Base-by-base conservation (phyloP, 2,329 filamentous ascomycete genomes). In the Talaromyces verruculosus region DNA sequence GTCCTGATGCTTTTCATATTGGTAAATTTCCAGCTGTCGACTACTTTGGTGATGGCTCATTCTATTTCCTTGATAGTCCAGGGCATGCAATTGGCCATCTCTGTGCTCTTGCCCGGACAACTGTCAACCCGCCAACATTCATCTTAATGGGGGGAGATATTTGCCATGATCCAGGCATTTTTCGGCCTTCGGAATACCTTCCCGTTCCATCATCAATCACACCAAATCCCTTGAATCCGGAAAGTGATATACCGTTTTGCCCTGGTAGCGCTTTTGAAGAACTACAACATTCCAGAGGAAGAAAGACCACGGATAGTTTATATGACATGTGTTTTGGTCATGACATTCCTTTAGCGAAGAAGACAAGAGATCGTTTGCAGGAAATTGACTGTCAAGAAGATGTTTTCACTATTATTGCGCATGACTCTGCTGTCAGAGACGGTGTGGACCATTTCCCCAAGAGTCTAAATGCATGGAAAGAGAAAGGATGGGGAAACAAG, bases 331-430 rank as follows among this genome's bases (percentile, higher is more conserved):
- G 69, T 13, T 71, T 73, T 47, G 69, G 68, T 1, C 67, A 72
- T 49, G 69, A 75, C 63, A 70, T 72, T 37, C 70, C 72, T 37
- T 63, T 69, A 13, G 69, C 70, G 17, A 73, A 71, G 22, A 65
- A 66, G 49, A 69, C 68, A 25, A 70, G 71, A 49, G 53, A 62
- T 10, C 8, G 41, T 19, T n/a, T 73, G 33, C 70, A 75, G 45
- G 72, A 73, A 43, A 65, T 69, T 1, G 74, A 75, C 37, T 69
- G 69, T 5, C 66, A 69, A 6, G 69, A 71, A 33, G 68, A 72
- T 59, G 57, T 76, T 11, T 72, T 76, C 47, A 71, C 76, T 25
- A 68, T 76, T 22, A 69, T 74, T 47, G 73, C 73, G 4, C 75
- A 77, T 60, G 74, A 76, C 67, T 51, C 67, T 7, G 68, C 68